These are phyloP conservation scores for Vigna reflexopilosa DNA, from an alignment of 306 rosid genomes.

Conservation along the genomic window DNA sequence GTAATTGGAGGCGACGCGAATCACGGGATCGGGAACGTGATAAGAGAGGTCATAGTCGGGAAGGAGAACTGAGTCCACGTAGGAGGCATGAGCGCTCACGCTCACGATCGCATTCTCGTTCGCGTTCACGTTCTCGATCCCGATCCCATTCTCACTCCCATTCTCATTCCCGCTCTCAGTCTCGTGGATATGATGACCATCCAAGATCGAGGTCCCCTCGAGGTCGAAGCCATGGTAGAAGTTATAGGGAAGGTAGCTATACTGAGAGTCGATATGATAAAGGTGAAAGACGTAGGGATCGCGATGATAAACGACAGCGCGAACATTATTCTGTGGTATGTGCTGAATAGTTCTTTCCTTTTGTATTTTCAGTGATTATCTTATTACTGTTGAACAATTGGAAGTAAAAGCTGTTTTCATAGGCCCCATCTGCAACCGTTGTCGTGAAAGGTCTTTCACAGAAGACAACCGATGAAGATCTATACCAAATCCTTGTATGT, in stretches of 20 bases:
- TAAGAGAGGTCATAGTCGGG: conserved; percentile 70
- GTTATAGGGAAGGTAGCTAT: conserved; percentile 85
- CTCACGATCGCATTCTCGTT: conserved; percentile 57
- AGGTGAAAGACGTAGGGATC: conserved; percentile 80
- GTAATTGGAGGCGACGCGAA: conserved; percentile 75
- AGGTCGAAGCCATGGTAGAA: conserved; percentile 79
- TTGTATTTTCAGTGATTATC: conserved; percentile 34
- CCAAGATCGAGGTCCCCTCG: conserved; percentile 92
- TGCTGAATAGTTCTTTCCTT: conserved; percentile 10
- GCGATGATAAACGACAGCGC: conserved; percentile 78
- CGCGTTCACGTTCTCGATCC: conserved; percentile 41
- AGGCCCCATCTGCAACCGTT: conserved; percentile 98
- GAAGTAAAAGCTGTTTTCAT: conserved; percentile 42
- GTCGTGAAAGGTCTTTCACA: conserved; percentile 99
- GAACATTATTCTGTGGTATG: conserved; percentile 83
- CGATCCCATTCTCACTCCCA: conserved; percentile 58
- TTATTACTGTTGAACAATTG: conserved; percentile 34
- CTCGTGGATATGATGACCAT: conserved; percentile 81
- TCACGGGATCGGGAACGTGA: conserved; percentile 83
- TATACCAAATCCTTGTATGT: conserved; percentile 92
- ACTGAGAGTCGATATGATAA: conserved; percentile 75
- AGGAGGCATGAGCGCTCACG: conserved; percentile 70
- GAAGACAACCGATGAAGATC: conserved; percentile 93
- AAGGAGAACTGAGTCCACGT: conserved; percentile 78
- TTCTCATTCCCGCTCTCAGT: conserved; percentile 69